Evolutionary conservation across 2,329 filamentous ascomycete species (phyloP), one percentile per base, ranked within the genome.

Genomic region (Xenosphaeropsis pyriputrescens): DNA sequence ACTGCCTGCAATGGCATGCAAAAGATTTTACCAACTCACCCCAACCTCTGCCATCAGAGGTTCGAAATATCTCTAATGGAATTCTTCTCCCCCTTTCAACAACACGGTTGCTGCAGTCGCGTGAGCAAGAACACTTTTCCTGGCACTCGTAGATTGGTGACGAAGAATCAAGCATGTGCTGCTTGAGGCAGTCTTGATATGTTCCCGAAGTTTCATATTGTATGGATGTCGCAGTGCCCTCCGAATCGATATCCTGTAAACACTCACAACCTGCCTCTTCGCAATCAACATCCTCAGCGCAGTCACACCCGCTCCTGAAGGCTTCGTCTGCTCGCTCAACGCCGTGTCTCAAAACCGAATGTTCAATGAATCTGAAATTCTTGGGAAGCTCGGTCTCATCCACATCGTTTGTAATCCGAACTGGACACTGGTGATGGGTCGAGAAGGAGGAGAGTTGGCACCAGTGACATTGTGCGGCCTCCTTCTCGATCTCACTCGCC

Each of bases 91-190:
- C 84, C 35, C 78, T 68, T 50, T 85, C 80, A 0, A 91, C 83
- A 1, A 88, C 75, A 5, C 82, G 68, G 50, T 85, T 89, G 1
- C 79, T 76, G 49, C 85, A 93, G 14, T 60, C 47, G 0, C 56
- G 51, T 2, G 67, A 67, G 48, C 85, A 93, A 2, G 58, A 61
- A 57, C 85, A 93, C 7, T 67, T 70, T 2, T 68, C 61, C 47
- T 91, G 85, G 52, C 85, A 93, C 50, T 93, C 85, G 56, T 88
- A 89, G 40, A 93, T 80, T 0, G 79, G 72, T 26, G 68, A 55
- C 30, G 69, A 64, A 18, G 69, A 73, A 17, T 64, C 47, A 11
- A 77, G 60, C 32, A 71, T 60, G 32, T 62, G 62, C 18, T 62
- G 61, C 14, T 71, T 61, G 33, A 81, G 55, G 14, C 68, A 60